A percentile compares a stretch with the other conserved stretches of the same genome.
Evolutionary conservation across 2,329 filamentous ascomycete species (phyloP).

Genomic region (Xylariaceae sp.): DNA sequence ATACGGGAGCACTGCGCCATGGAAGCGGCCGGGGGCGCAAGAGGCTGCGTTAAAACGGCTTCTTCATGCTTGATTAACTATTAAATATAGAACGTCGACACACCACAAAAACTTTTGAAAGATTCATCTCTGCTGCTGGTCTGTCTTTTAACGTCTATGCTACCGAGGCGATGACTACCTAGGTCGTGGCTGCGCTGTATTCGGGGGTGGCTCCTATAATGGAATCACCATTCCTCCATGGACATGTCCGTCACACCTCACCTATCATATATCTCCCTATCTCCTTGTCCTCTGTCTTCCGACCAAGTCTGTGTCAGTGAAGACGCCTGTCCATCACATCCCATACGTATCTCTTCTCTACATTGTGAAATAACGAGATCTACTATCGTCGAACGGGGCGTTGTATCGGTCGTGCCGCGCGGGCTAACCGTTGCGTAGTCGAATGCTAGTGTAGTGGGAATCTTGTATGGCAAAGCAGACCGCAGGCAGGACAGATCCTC

Average conservation of each 20-base stretch:
- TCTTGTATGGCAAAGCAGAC: conserved; percentile 2
- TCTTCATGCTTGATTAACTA: conserved; percentile 16
- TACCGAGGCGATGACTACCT: conserved; percentile 20
- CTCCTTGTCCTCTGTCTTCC: conserved; percentile 8
- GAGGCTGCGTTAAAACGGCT: background rate
- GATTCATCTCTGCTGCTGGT: conserved; percentile 20
- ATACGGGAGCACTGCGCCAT: no score
- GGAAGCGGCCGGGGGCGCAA: background rate
- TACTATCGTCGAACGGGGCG: conserved; percentile 7
- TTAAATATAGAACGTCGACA: conserved; percentile 8
- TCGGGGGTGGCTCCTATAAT: conserved; percentile 11
- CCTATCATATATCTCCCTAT: conserved; percentile 6
- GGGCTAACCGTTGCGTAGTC: conserved; percentile 4
- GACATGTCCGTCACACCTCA: conserved; percentile 16
- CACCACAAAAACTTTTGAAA: conserved; percentile 16
- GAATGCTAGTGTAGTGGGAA: conserved; percentile 5
- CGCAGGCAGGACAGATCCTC: conserved; percentile 1
- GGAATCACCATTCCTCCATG: conserved; percentile 10
- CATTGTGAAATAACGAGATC: conserved; percentile 6
- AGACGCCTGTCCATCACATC: conserved; percentile 1
- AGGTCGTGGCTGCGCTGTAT: conserved; percentile 11
- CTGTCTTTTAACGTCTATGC: conserved; percentile 28
- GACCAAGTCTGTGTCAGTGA: conserved; percentile 1
- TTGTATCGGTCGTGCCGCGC: conserved; percentile 1
- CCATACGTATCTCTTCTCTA: conserved; percentile 10